Evolutionary conservation across 2,329 filamentous ascomycete genomes (phyloP).

Genomic region (Cadophora sp.): DNA sequence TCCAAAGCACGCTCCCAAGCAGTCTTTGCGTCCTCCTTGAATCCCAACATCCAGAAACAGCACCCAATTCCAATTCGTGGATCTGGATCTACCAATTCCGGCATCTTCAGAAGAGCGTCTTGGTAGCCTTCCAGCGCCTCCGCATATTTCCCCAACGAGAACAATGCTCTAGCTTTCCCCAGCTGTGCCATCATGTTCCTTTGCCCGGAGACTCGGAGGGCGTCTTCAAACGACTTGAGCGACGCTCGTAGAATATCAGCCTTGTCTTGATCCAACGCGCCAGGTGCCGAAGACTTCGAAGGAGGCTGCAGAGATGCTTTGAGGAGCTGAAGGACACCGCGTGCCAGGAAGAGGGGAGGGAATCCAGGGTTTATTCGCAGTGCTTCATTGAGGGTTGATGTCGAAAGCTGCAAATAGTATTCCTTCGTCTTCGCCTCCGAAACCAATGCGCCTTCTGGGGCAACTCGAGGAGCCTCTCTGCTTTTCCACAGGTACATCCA

Average conservation of each 20-base stretch:
- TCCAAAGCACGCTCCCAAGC: slow-evolving; percentile 91
- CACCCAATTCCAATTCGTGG: slow-evolving; percentile 95
- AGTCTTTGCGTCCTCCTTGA: slow-evolving; percentile 87
- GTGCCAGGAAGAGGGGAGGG: slow-evolving; percentile 87
- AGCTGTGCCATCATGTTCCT: slow-evolving; percentile 92
- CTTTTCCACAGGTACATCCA: slow-evolving; percentile 77
- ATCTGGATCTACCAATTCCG: slow-evolving; percentile 88
- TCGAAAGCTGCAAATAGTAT: slow-evolving; percentile 89
- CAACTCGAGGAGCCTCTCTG: slow-evolving; percentile 69
- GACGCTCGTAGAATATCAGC: slow-evolving; percentile 84
- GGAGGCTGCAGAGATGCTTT: slow-evolving; percentile 84
- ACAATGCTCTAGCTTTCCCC: slow-evolving; percentile 86
- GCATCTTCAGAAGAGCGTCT: slow-evolving; percentile 83
- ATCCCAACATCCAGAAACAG: slow-evolving; percentile 96
- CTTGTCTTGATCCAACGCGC: slow-evolving; percentile 72
- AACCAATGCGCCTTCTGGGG: slow-evolving; percentile 66
- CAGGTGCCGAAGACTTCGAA: slow-evolving; percentile 68
- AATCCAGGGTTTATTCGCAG: slow-evolving; percentile 91
- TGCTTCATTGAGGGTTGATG: slow-evolving; percentile 92
- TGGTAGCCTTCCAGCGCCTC: slow-evolving; percentile 89
- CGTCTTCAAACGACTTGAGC: slow-evolving; percentile 93
- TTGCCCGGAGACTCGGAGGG: slow-evolving; percentile 80
- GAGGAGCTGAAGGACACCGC: slow-evolving; percentile 87
- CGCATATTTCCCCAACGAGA: slow-evolving; percentile 83
- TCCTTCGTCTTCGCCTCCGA: slow-evolving; percentile 90